phyloP scores from a whole-genome alignment of 345 rosid genomes.

The Aegle marmelos region DNA sequence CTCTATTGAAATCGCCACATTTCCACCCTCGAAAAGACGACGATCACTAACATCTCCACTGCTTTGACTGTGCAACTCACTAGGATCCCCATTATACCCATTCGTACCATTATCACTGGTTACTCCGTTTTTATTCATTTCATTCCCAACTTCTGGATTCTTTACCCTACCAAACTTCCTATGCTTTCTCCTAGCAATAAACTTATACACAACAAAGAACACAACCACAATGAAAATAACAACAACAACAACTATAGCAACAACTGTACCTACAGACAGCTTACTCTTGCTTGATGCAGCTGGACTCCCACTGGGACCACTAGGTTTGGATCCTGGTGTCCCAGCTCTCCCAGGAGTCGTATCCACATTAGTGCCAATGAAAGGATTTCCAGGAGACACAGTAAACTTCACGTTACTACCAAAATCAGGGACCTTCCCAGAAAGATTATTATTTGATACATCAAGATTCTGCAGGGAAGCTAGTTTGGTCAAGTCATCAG shows the following conservation, averaged over 20 bases:
- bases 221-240: constrained; percentile 42
- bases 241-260: constrained; percentile 42
- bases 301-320: constrained; percentile 14
- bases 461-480: constrained; percentile 44
- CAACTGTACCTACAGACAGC: constrained; percentile 37
- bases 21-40: constrained; percentile 56
- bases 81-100: constrained; percentile 37
- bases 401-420: constrained; percentile 36
- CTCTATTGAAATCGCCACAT: constrained; percentile 59
- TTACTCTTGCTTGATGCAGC: constrained; percentile 25
- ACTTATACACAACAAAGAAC: constrained; percentile 49
- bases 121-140: constrained; percentile 34
- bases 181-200: constrained; percentile 33
- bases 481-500: constrained; percentile 51
- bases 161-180: constrained; percentile 37
- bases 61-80: constrained; percentile 52
- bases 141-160: constrained; percentile 42
- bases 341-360: constrained; percentile 22
- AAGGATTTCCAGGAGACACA: constrained; percentile 35
- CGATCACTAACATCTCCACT: constrained; percentile 56
- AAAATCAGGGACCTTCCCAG: constrained; percentile 46
- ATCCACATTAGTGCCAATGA: constrained; percentile 6
- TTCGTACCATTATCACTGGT: constrained; percentile 20
- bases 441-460: constrained; percentile 74
- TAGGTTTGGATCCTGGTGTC: constrained; percentile 13